Evolutionary conservation across 2,329 filamentous ascomycete species (phyloP).

Genomic region (Aspergillus sp.): DNA sequence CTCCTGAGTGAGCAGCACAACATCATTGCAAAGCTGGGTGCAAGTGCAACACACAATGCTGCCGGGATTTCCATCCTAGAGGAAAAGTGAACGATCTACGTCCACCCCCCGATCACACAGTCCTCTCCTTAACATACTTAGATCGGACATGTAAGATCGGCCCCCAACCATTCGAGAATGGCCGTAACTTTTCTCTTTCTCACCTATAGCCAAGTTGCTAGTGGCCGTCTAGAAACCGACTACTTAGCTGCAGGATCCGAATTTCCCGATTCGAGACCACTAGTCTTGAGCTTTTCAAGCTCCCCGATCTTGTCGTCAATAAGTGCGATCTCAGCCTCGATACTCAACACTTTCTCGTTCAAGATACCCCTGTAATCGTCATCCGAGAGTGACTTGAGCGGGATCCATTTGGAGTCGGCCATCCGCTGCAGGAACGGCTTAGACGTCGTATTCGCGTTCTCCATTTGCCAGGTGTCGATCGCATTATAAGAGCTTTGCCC

Average conservation of each 20-base stretch:
- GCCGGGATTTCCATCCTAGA: neutral
- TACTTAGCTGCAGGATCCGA: slow-evolving; percentile 8
- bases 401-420: slow-evolving; percentile 68
- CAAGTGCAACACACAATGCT: neutral
- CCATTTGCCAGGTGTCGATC: slow-evolving; percentile 51
- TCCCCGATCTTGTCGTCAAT: slow-evolving; percentile 73
- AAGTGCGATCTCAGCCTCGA: slow-evolving; percentile 76
- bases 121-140: neutral
- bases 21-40: neutral
- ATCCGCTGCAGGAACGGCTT: slow-evolving; percentile 53
- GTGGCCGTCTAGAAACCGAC: neutral
- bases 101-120: neutral
- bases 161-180: neutral
- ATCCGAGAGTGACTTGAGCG: slow-evolving; percentile 69
- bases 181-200: neutral
- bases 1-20: neutral
- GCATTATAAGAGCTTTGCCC: slow-evolving; percentile 61
- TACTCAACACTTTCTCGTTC: slow-evolving; percentile 67
- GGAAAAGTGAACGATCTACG: neutral
- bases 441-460: slow-evolving; percentile 36
- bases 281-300: slow-evolving; percentile 40
- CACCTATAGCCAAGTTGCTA: neutral
- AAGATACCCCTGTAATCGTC: slow-evolving; percentile 72
- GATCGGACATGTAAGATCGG: slow-evolving; percentile 2
- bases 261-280: neutral